Evolutionary conservation across 2,329 filamentous ascomycete species (phyloP).

Genomic region (Colletotrichum sp.): DNA sequence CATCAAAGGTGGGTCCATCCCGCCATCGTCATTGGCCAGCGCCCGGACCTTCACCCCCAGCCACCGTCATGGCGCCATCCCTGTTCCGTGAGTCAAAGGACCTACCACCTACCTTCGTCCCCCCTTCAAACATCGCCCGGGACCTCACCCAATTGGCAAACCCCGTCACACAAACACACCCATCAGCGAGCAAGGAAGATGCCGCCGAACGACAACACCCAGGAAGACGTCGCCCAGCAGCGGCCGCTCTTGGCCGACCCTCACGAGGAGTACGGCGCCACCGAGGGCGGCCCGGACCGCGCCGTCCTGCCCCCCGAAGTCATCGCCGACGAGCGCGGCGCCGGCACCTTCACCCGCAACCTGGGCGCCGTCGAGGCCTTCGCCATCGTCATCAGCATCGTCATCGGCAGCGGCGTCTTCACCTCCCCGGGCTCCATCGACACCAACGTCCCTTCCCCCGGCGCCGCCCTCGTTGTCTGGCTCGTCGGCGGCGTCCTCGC

Average conservation of each 20-base stretch:
- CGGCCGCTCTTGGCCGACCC: conserved; percentile 17
- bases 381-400: conserved; percentile 66
- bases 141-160: neutral
- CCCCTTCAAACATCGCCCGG: neutral
- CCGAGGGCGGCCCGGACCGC: conserved; percentile 2
- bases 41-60: neutral
- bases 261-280: conserved; percentile 6
- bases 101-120: neutral
- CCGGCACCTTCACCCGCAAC: conserved; percentile 44
- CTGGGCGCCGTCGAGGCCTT: conserved; percentile 57
- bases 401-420: conserved; percentile 70
- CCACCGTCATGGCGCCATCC: conserved; percentile 9
- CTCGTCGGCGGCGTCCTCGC: conserved; percentile 65
- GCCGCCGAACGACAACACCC: neutral
- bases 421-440: conserved; percentile 69
- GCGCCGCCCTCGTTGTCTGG: conserved; percentile 63
- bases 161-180: neutral
- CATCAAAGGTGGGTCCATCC: neutral
- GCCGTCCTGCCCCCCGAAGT: neutral
- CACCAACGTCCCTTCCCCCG: conserved; percentile 67
- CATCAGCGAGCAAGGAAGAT: neutral
- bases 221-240: neutral
- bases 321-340: conserved; percentile 2
- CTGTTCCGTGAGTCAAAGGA: neutral
- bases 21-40: neutral